These are phyloP conservation scores for Trichoderma polysporum DNA, from an alignment of 2,329 filamentous ascomycete species.

Conservation along the genomic window DNA sequence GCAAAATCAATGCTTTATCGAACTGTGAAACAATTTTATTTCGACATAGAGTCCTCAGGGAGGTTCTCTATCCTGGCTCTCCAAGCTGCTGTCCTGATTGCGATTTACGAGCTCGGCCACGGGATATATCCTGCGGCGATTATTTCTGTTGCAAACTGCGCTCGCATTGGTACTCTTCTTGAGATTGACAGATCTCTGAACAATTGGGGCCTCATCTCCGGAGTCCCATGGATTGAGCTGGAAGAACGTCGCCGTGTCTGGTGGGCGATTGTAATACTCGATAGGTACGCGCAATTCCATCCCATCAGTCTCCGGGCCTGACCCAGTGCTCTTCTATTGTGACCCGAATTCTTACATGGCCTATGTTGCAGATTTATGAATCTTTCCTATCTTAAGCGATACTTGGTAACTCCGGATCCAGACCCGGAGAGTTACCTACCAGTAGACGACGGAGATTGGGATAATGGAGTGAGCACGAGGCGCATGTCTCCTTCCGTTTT, in stretches of 20 bases:
- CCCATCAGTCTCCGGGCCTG: too few species aligned
- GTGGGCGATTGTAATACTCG: conserved; percentile 3
- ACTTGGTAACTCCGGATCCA: conserved; percentile 14
- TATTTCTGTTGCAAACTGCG: conserved; percentile 1
- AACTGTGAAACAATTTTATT: neutral
- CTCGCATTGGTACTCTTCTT: neutral
- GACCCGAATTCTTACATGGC: neutral
- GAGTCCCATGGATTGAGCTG: conserved; percentile 1
- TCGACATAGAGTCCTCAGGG: neutral
- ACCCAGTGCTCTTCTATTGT: too few species aligned
- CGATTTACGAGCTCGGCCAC: conserved; percentile 6
- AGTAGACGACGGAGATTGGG: conserved; percentile 14
- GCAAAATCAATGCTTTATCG: conserved; percentile 1
- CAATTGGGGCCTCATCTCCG: neutral
- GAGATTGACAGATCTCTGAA: conserved; percentile 1
- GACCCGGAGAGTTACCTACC: conserved; percentile 18
- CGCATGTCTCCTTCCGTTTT: too few species aligned
- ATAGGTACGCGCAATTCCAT: neutral
- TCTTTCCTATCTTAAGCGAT: conserved; percentile 5
- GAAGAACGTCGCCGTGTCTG: conserved; percentile 6
- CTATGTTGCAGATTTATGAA: conserved; percentile 14
- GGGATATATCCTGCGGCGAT: conserved; percentile 5
- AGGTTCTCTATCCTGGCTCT: neutral
- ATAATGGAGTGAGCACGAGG: conserved; percentile 2
- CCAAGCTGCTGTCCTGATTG: neutral